Base-by-base conservation (phyloP, 163 green algal genomes). In the Scenedesmus sp. region DNA sequence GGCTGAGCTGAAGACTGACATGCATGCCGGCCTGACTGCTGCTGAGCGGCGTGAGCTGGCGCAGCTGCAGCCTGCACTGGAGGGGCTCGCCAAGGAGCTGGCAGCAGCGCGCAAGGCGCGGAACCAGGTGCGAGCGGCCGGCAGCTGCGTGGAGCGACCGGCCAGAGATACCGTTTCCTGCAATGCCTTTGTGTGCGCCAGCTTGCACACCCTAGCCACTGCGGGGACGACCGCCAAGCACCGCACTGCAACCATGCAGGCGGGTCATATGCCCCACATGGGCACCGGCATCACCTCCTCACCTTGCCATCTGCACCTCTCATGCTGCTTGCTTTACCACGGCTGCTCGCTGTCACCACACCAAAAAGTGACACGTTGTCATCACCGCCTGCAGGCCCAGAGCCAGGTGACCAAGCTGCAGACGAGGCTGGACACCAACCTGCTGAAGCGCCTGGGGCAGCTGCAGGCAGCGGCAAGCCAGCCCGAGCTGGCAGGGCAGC, bases 1-100 rank as follows among this genome's bases (percentile, higher is more conserved):
- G 85, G 84, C 78, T 70, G 83, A 92, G 89, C 70, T 92, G 42
- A 53, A 30, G 24, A 84, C 70, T 0, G 88, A 94, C 79, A 91
- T 94, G 87, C 65, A 72, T 46, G 80, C 80, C 9, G 59, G 42
- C 4, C 61, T 91, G n/a, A 84, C 65, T 24, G 43, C 88, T 49
- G 80, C 88, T 83, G 88, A 91, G 37, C 88, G 80, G 22, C 46
- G 43, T 5, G 44, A 82, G 53, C 80, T 91, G 30, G 43, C 42
- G 16, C 42, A 90, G 76, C 84, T 93, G 83, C 73, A 88, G 84
- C 83, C 89, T 30, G 12, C 30, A 0, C 68, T 93, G n/a, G 61
- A 73, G 44, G 26, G 30, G 3, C 86, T 91, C 24, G 44, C 44
- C 18, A 26, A 86, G 65, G 51, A 81, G 53, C 83, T 90, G 49